These are phyloP conservation scores for Yamadazyma membranifaciens DNA, from an alignment of 1,139 yeast species.

Conservation along the genomic window DNA sequence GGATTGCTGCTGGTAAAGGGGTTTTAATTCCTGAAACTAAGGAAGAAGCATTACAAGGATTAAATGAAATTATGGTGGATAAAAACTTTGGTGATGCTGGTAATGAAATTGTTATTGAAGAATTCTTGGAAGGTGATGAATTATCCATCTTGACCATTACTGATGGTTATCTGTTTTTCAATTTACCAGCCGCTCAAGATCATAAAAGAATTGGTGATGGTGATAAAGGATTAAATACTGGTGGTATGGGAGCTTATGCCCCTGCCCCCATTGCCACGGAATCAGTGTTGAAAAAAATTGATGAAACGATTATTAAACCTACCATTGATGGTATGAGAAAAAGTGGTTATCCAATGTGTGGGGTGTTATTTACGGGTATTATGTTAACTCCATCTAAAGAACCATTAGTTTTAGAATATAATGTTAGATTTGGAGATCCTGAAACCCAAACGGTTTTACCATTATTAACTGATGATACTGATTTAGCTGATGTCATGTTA, in stretches of 20 bases:
- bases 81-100: slow-evolving; percentile 93
- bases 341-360: slow-evolving; percentile 95
- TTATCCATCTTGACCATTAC: slow-evolving; percentile 87
- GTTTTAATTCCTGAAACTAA: slow-evolving; percentile 86
- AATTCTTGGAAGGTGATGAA: slow-evolving; percentile 95
- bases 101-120: slow-evolving; percentile 95
- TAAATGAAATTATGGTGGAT: slow-evolving; percentile 86
- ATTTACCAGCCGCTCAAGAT: slow-evolving; percentile 97
- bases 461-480: slow-evolving; percentile 76
- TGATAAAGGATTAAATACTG: slow-evolving; percentile 93
- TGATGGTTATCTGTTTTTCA: slow-evolving; percentile 90
- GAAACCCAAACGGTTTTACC: slow-evolving; percentile 97
- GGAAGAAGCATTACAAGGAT: slow-evolving; percentile 81
- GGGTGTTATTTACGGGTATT: slow-evolving; percentile 94
- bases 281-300: slow-evolving; percentile 63
- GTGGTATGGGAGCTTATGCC: slow-evolving; percentile 99
- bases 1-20: slow-evolving; percentile 98
- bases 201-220: slow-evolving; percentile 95
- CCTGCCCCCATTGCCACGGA: slow-evolving; percentile 94
- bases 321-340: slow-evolving; percentile 95
- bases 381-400: slow-evolving; percentile 77
- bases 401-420: slow-evolving; percentile 95
- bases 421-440: slow-evolving; percentile 98
- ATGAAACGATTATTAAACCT: slow-evolving; percentile 75
- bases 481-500: slow-evolving; percentile 85